Evolutionary conservation across 139 green algal species (phyloP).

Genomic region (Penium margaritaceum): DNA sequence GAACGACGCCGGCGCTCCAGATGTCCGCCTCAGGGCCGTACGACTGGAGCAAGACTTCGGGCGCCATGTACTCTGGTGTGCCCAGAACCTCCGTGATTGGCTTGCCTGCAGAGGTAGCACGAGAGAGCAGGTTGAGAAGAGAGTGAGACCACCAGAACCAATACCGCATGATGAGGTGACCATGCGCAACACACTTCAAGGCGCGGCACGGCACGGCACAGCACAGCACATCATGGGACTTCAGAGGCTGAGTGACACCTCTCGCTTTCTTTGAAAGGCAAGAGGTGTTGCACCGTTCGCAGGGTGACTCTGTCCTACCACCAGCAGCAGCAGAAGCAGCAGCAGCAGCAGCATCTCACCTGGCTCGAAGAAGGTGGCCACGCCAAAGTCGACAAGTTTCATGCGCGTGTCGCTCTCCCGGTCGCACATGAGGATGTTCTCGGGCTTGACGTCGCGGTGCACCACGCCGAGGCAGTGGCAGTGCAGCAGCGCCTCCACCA

Average conservation of each 20-base stretch:
- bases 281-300: no score
- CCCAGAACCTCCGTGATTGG: no score
- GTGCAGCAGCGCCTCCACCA: not conserved
- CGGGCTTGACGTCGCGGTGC: slow-evolving; percentile 2
- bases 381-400: slow-evolving; percentile 65
- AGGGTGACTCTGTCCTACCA: no score
- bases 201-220: no score
- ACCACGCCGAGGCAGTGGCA: slow-evolving; percentile 1
- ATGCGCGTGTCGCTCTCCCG: slow-evolving; percentile 60
- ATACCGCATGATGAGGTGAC: no score
- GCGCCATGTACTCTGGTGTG: slow-evolving; percentile 3
- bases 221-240: no score
- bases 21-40: not conserved
- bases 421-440: slow-evolving; percentile 75
- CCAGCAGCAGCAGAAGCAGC: no score
- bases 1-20: not conserved
- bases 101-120: not conserved
- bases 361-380: slow-evolving; percentile 14
- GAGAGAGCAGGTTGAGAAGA: not conserved
- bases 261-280: no score
- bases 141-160: no score
- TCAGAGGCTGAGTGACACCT: no score
- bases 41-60: not conserved
- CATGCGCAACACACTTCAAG: no score
- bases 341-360: slow-evolving; percentile 34